Evolutionary conservation across 805 yeast genomes (phyloP).

Genomic region (Kodamaea laetipori): DNA sequence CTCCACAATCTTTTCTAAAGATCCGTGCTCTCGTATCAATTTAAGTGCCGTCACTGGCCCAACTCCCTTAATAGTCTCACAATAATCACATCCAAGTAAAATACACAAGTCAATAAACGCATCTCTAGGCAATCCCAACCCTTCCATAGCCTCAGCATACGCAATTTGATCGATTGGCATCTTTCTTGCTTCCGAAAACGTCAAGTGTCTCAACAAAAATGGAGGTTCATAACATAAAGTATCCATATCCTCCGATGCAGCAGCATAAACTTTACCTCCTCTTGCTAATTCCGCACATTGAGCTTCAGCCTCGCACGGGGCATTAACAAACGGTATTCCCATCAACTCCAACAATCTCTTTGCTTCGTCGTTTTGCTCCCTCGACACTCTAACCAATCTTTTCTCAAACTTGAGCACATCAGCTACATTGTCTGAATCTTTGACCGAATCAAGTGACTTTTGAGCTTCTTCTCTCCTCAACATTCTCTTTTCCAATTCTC

Average conservation of each 20-base stretch:
- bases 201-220: constrained; percentile 78
- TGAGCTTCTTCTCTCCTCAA: constrained; percentile 82
- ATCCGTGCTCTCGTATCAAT: constrained; percentile 80
- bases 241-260: constrained; percentile 99
- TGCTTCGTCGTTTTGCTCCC: constrained; percentile 93
- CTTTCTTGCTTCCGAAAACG: constrained; percentile 92
- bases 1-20: constrained; percentile 76
- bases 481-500: constrained; percentile 85
- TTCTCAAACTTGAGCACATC: constrained; percentile 77
- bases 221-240: constrained; percentile 92
- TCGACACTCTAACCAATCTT: constrained; percentile 84
- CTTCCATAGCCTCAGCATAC: constrained; percentile 67
- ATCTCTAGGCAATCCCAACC: constrained; percentile 67
- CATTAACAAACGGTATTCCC: constrained; percentile 94
- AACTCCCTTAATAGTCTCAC: constrained; percentile 91
- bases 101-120: constrained; percentile 92
- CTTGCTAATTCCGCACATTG: constrained; percentile 94
- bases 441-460: constrained; percentile 68
- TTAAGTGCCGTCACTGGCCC: constrained; percentile 96
- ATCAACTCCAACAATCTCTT: constrained; percentile 74
- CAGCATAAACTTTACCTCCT: constrained; percentile 90
- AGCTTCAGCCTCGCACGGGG: constrained; percentile 99
- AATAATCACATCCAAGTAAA: constrained; percentile 93
- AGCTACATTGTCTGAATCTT: constrained; percentile 78
- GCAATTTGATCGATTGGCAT: constrained; percentile 86